Evolutionary conservation across 192 early-diverging fungal genomes (phyloP), one percentile per base, ranked within the genome.

Genomic region (Backusella tuberculispora): DNA sequence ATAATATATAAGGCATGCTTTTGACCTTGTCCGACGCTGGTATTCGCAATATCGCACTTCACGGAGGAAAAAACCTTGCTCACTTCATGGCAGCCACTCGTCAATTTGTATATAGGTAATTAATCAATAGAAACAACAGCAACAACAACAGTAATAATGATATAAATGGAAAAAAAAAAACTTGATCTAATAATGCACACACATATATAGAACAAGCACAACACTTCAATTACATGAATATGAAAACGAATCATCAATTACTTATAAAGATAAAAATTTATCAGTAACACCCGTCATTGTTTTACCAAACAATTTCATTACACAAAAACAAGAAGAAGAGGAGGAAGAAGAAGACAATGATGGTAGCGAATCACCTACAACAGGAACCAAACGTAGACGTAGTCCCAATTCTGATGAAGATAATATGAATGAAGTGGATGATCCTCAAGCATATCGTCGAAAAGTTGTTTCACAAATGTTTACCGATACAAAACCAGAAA

Each of bases 1-100:
- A 0, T 37, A 72, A 43, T 43, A 47, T 34, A 63, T 66, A 13
- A 92, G 92, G 97, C 29, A 93, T 99, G 92, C 78, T 99, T 21
- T 86, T 99, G 73, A 98, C 95, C 9, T 74, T 97, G 70, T 89
- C 95, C 4, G 95, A 95, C 78, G 84, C 87, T 0, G 94, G 95
- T 12, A 76, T 82, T 46, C 69, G 83, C 46, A 83, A 84, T 60
- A 74, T 96, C 29, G 82, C 80, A 8, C 38, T 98, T 29, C 84
- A 88, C 66, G 96, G 95, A 21, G 92, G 91, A 0, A 85, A 87
- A 73, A 96, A 96, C 72, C 75, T 96, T 72, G 92, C 91, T 0
- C 94, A 96, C 75, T 89, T 90, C 42, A 66, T 98, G 71, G 90
- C 90, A 9, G 87, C 92, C 6, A 91, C 91, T 5, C 85, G 95